phyloP scores from a whole-genome alignment of 805 yeast species.

The Metschnikowia aberdeeniae region DNA sequence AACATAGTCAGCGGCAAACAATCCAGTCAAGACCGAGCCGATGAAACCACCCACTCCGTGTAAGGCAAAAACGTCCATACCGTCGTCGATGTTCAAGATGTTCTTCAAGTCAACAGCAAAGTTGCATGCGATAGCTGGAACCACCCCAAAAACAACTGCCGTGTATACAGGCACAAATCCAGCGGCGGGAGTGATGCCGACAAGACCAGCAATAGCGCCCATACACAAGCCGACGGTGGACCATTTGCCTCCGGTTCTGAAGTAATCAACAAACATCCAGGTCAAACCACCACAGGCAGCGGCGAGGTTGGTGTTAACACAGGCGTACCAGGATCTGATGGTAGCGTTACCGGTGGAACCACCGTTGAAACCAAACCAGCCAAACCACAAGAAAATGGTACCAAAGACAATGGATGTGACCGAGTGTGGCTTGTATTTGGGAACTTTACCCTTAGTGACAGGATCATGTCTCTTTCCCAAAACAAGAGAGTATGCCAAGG shows the following conservation, averaged over 20 bases:
- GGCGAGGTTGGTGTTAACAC: slow-evolving; percentile 88
- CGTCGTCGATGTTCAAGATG: slow-evolving; percentile 78
- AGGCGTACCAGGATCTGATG: slow-evolving; percentile 92
- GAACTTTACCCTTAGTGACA: slow-evolving; percentile 61
- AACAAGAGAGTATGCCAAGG: slow-evolving; percentile 85
- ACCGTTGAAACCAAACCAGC: slow-evolving; percentile 99
- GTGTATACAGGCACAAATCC: slow-evolving; percentile 89
- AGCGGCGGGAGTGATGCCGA: slow-evolving; percentile 95
- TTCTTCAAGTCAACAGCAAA: slow-evolving; percentile 78
- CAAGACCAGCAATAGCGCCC: slow-evolving; percentile 91
- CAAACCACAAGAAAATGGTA: slow-evolving; percentile 93
- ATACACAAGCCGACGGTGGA: slow-evolving; percentile 92
- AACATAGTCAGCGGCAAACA: slow-evolving; percentile 88
- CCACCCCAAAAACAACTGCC: slow-evolving; percentile 16
- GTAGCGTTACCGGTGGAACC: slow-evolving; percentile 95
- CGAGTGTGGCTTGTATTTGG: slow-evolving; percentile 91
- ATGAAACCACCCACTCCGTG: slow-evolving; percentile 92
- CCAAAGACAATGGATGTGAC: slow-evolving; percentile 89
- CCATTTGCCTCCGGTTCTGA: slow-evolving; percentile 84
- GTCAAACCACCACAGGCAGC: slow-evolving; percentile 91
- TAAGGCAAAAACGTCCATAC: slow-evolving; percentile 88
- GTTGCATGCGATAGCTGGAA: slow-evolving; percentile 57
- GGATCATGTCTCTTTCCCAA: slow-evolving; percentile 92
- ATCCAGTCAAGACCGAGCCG: slow-evolving; percentile 83
- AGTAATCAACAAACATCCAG: slow-evolving; percentile 90